Evolutionary conservation across 371 early-diverging fungal species (phyloP).

Genomic region (Dichotomocladium elegans): DNA sequence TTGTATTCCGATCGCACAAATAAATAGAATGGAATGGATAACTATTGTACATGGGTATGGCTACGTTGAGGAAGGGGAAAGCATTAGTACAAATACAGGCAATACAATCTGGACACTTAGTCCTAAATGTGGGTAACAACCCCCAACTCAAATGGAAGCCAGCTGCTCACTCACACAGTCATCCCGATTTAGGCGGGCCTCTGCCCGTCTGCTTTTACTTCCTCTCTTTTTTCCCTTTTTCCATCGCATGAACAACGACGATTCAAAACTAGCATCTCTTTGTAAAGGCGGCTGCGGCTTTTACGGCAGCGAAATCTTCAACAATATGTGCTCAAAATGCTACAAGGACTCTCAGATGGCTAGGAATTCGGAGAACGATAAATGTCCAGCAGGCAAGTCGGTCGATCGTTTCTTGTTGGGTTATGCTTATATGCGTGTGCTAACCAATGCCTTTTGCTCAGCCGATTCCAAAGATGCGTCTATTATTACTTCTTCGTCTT

Average conservation of each 20-base stretch:
- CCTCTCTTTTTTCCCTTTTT: not conserved
- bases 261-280: slow-evolving; percentile 40
- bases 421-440: not conserved
- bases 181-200: not conserved
- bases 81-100: not conserved
- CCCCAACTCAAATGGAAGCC: not conserved
- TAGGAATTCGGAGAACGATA: slow-evolving; percentile 32
- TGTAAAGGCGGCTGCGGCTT: slow-evolving; percentile 68
- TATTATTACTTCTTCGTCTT: not conserved
- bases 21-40: not conserved
- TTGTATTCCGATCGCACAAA: slow-evolving; percentile 4
- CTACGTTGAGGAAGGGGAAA: not conserved
- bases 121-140: too few species aligned
- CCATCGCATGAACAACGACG: slow-evolving; percentile 4
- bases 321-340: slow-evolving; percentile 82
- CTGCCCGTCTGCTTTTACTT: not conserved
- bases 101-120: too few species aligned
- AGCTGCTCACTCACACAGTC: not conserved
- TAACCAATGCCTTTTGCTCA: not conserved
- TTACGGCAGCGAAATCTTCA: slow-evolving; percentile 55
- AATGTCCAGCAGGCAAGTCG: slow-evolving; percentile 15
- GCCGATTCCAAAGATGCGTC: not conserved
- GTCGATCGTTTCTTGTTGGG: too few species aligned
- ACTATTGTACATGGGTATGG: not conserved
- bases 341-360: slow-evolving; percentile 41